Base-by-base conservation (phyloP, 345 rosid species). In the Citrus unshiu region DNA sequence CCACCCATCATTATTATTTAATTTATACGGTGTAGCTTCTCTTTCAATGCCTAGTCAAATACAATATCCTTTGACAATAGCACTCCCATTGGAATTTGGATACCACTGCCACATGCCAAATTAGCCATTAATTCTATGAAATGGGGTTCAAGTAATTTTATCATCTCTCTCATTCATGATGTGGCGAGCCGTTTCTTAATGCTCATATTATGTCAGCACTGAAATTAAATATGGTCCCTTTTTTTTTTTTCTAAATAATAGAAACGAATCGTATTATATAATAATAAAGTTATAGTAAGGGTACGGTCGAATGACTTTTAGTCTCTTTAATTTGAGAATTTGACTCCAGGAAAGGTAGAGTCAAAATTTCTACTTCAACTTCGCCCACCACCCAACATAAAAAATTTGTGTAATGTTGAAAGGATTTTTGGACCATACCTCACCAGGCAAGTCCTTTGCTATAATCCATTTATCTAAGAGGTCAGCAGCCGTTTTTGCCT, bases 381-480 rank as follows among this genome's bases (percentile, higher is more conserved):
- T 46, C 13, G 51, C 51, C 51, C 51, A 13, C 16, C 51, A 13
- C 51, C 51, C 10, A 46, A 46, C 51, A 0, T 46, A 46, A 46
- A 46, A 54, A 54, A 6, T 5, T 54, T 18, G 6, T 7, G 18
- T 21, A n/a, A 49, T 16, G 24, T 70, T 8, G 1, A 51, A 34
- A 30, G 8, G 7, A 29, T 30, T 62, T 72, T 46, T 58, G 9
- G 6, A 46, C 8, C 74, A 16, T 83, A 96, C 99, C 95, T 97
- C 99, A 40, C 98, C 96, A 10, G 97, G 92, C 54, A 97, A 83
- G 85, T 97, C 99, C 80, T 94, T 97, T 76, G 91, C 90, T 62
- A 94, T 94, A 65, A 97, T 85, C 99, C 99, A 97, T 84, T 97
- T 97, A 73, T 97, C 99, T 4, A 91, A 56, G 56, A 97, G 87